Percentiles rank a stretch among this genome's conserved stretches.
Conservation (phyloP, 2,329 filamentous ascomycete species). For the Passalora sequoiae region DNA sequence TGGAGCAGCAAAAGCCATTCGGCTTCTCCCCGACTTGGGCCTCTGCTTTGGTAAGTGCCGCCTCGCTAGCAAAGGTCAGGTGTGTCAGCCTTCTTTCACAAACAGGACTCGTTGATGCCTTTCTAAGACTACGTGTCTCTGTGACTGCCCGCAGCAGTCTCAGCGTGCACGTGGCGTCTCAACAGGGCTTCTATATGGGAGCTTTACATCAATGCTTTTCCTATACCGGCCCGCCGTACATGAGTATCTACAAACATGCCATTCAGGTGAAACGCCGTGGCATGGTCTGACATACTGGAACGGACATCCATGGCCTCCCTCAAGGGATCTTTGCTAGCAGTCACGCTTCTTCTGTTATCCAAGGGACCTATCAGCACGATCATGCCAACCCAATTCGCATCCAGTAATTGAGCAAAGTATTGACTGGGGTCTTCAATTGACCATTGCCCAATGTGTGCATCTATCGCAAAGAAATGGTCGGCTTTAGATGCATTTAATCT, state of each 20-base stretch:
- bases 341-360: slow-evolving; percentile 1
- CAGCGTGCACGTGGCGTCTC: too few species aligned
- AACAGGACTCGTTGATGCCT: too few species aligned
- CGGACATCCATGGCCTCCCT: too few species aligned
- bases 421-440: background rate
- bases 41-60: slow-evolving; percentile 22
- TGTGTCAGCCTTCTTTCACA: too few species aligned
- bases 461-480: slow-evolving; percentile 24
- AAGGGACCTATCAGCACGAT: slow-evolving; percentile 27
- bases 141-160: too few species aligned
- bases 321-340: slow-evolving; percentile 21
- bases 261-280: slow-evolving; percentile 29
- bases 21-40: slow-evolving; percentile 3
- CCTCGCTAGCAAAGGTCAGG: too few species aligned
- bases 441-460: background rate
- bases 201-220: slow-evolving; percentile 27
- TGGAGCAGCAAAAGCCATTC: slow-evolving; percentile 12
- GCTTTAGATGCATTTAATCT: slow-evolving; percentile 27
- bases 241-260: slow-evolving; percentile 29
- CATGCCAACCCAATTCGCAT: slow-evolving; percentile 25
- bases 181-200: too few species aligned
- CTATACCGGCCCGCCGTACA: slow-evolving; percentile 28
- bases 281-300: too few species aligned
- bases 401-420: slow-evolving; percentile 9
- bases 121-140: too few species aligned